A percentile compares a stretch with the other conserved stretches of the same genome.
Conservation (phyloP, 495 filamentous ascomycete species). For the Geopyxis carbonaria region DNA sequence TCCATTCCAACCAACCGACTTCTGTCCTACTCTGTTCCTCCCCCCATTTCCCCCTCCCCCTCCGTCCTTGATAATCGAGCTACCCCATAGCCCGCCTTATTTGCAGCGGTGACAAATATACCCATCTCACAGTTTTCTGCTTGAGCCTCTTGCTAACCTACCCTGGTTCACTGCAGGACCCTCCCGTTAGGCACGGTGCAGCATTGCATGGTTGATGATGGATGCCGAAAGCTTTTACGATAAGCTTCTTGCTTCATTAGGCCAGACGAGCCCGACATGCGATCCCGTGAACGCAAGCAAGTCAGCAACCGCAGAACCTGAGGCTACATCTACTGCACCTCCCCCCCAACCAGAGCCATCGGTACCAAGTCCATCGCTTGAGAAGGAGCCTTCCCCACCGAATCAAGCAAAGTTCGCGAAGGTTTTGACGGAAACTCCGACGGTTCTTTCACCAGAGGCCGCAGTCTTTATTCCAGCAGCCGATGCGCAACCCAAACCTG, state of each 20-base stretch:
- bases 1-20: too few relatives aligned
- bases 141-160: not conserved
- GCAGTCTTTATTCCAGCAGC: not conserved
- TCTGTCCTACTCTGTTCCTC: not conserved
- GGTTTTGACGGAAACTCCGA: not conserved
- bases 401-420: too few relatives aligned
- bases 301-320: too few relatives aligned
- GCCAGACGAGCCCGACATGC: not conserved
- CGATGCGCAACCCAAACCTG: not conserved
- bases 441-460: too few relatives aligned
- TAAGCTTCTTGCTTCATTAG: constrained; percentile 20
- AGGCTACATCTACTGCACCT: too few relatives aligned
- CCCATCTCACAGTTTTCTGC: not conserved
- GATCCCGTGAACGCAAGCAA: too few relatives aligned
- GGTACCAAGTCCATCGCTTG: too few relatives aligned
- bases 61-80: not conserved
- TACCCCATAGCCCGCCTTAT: too few relatives aligned
- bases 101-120: not conserved
- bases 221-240: constrained; percentile 23
- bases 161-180: too few relatives aligned
- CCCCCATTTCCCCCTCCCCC: not conserved
- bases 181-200: too few relatives aligned
- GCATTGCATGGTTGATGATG: constrained; percentile 9
- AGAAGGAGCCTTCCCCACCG: too few relatives aligned
- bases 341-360: not conserved